Conservation (phyloP, 495 filamentous ascomycete species). For the Talaromyces stipitatus region DNA sequence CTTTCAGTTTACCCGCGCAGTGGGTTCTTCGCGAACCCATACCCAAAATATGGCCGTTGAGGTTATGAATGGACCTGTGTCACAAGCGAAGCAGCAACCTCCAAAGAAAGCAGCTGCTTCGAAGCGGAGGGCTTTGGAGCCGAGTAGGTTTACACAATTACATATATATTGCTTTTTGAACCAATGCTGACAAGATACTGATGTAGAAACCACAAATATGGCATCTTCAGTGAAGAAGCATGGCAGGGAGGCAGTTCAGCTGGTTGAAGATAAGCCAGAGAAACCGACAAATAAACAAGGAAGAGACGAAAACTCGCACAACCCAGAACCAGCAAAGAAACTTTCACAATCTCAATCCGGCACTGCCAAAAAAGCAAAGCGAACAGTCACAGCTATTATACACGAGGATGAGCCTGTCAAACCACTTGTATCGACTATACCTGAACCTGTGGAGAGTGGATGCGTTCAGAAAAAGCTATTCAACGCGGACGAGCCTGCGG, state of each 20-base stretch:
- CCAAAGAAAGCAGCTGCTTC: conserved; percentile 10
- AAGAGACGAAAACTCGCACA: neutral
- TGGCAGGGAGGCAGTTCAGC: neutral
- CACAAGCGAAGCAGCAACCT: neutral
- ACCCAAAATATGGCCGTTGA: conserved; percentile 12
- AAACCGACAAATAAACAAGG: conserved; percentile 10
- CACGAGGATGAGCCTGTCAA: neutral
- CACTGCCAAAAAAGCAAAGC: neutral
- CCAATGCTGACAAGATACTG: conserved; percentile 15
- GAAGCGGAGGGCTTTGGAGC: conserved; percentile 49
- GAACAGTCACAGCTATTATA: neutral
- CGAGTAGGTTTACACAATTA: conserved; percentile 41
- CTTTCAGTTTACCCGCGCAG: conserved; percentile 41
- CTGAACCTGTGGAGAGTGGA: neutral
- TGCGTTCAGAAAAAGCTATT: neutral
- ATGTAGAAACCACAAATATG: conserved; percentile 46
- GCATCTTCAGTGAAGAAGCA: conserved; percentile 19
- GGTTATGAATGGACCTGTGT: conserved; percentile 8
- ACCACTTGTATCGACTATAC: neutral
- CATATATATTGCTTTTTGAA: neutral
- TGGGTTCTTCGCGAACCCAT: conserved; percentile 10
- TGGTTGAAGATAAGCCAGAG: neutral
- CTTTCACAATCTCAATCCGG: neutral
- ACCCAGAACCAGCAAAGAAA: neutral
- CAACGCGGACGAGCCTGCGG: neutral